Conservation (phyloP, 2,329 filamentous ascomycete species). For the Epichloe uncinata region DNA sequence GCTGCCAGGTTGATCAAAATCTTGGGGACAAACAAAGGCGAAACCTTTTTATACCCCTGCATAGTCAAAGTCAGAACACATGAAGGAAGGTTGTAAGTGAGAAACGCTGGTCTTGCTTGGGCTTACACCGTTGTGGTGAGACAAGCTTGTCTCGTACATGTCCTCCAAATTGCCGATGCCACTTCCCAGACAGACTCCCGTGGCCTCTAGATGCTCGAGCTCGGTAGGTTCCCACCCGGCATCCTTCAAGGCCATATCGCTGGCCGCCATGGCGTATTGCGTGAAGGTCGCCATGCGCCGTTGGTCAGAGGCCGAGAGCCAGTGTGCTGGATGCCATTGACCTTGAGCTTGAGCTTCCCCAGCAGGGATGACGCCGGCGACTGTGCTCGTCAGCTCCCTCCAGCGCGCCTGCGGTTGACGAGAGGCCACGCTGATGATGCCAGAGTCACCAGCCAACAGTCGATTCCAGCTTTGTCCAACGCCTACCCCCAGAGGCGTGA, state of each 20-base stretch:
- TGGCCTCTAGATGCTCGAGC: constrained; percentile 54
- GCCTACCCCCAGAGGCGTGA: constrained; percentile 75
- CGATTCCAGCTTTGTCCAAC: constrained; percentile 66
- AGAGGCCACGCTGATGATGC: constrained; percentile 59
- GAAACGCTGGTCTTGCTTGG: too few relatives aligned
- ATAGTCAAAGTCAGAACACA: background rate
- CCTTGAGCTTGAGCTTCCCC: constrained; percentile 22
- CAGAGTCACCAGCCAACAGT: constrained; percentile 66
- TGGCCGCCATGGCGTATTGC: constrained; percentile 80
- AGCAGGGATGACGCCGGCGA: constrained; percentile 69
- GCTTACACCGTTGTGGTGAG: constrained; percentile 58
- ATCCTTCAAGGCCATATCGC: constrained; percentile 75
- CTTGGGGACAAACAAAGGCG: constrained; percentile 83
- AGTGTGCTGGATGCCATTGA: constrained; percentile 40
- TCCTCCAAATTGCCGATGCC: constrained; percentile 92
- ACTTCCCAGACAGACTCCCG: constrained; percentile 85
- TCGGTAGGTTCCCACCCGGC: constrained; percentile 57
- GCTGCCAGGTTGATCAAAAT: constrained; percentile 91
- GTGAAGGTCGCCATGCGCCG: constrained; percentile 83
- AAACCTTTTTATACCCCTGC: constrained; percentile 84
- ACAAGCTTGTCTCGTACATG: constrained; percentile 70
- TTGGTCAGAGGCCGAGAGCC: constrained; percentile 39
- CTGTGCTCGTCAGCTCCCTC: constrained; percentile 63
- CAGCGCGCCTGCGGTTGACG: constrained; percentile 46
- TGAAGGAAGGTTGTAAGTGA: too few relatives aligned